Base-by-base conservation (phyloP, 2,329 filamentous ascomycete genomes). In the Knufia fluminis region DNA sequence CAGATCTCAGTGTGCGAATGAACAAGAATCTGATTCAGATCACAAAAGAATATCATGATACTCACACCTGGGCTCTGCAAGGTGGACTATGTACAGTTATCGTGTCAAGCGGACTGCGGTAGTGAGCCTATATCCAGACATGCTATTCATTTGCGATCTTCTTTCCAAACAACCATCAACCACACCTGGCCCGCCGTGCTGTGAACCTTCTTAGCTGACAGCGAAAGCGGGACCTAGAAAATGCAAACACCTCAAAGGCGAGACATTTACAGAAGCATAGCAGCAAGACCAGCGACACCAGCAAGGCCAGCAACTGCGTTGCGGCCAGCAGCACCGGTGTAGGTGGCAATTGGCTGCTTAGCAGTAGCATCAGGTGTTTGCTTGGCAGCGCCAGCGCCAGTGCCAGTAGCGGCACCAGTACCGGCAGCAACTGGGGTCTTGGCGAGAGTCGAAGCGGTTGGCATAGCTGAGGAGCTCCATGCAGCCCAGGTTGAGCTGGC, bases 201-300 rank as follows among this genome's bases (percentile, higher is more conserved):
- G 12, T 14, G 6, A 36, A 22, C 9, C n/a, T 16, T 10, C 36
- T 20, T 12, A 42, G 7, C 40, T 24, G 40, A 23, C 20, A 17
- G 17, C 24, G 10, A 16, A 42, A 17, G 22, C 24, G 19, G 10
- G 20, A 12, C n/a, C 7, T 23, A 44, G n/a, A 20, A 35, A 10
- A 36, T 14, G 32, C 17, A 35, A 35, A 19, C 31, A 38, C 23
- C 20, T 23, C 16, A 45, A 9, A 31, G 32, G 28, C 23, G 32
- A 46, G 28, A 17, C 33, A 35, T 53, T 58, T 59, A 59, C 52
- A 59, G 51, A 48, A 57, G 54, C 47, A 59, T 51, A 51, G 55
- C 54, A 49, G 55, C 57, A 39, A 59, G 51, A 53, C 55, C 57
- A 50, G 55, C 57, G 45, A 58, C 57, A 59, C 57, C 57, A 38